Evolutionary conservation across 208 protist species (phyloP), one percentile per base, ranked within the genome.

Genomic region (Leptomonas seymouri): DNA sequence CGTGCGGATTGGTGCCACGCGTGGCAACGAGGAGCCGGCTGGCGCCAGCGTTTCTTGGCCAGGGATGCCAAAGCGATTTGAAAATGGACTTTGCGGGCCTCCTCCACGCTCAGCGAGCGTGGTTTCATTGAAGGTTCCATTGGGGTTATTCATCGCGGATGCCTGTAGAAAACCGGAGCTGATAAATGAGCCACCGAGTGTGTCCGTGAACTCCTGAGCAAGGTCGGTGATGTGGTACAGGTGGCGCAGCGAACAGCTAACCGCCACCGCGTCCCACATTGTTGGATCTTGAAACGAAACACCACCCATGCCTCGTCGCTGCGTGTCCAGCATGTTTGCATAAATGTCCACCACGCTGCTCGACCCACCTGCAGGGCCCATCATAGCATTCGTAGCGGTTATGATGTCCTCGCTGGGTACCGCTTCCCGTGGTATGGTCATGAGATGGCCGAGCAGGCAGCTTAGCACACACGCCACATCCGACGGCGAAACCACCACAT

Each of bases 381-480:
- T 58, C 71, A 67, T 71, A 12, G 64, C 58, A n/a, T 54, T 63
- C 14, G 64, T 71, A 16, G 71, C 64, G 9, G 56, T 53, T 42
- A 77, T 42, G 39, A 71, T 77, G 23, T 60, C 71, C 27, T 77
- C 71, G 55, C 64, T 67, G 15, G 71, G 71, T 49, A 77, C 71
- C 57, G 71, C 55, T 45, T 77, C 71, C 2, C 71, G 71, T 34
- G 71, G 71, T 20, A 88, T 25, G n/a, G 79, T 82, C 49, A 92
- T 82, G 46, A 89, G 64, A 49, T 96, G 89, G 1, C 73, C 73
- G 14, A 92, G 48, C 55, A 94, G 77, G 27, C 79, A 74, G 46
- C 81, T 77, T 25, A 96, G 61, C 36, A 94, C 55, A 55, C 85
- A 91, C 39, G 89, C 71, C n/a, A 94, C 86, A 54, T 93, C 85